Conservation (phyloP, 2,329 filamentous ascomycete species). For the Xylariaceae sp. region DNA sequence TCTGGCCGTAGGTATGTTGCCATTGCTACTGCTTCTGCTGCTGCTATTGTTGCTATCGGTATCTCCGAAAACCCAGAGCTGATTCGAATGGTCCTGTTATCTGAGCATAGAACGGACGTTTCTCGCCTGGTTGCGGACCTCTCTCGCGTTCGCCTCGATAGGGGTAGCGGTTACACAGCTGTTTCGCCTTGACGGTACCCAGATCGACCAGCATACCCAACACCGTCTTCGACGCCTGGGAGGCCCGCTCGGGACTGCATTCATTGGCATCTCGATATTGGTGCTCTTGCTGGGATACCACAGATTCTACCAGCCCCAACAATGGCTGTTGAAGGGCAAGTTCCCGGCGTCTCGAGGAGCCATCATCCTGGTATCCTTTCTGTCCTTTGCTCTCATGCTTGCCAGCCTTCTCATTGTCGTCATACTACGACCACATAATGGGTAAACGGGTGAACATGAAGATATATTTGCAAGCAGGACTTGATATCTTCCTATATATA, state of each 20-base stretch:
- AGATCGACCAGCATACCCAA: constrained; percentile 36
- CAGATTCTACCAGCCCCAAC: constrained; percentile 70
- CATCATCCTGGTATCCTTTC: constrained; percentile 61
- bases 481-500: background rate
- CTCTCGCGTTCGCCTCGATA: constrained; percentile 74
- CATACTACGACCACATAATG: constrained; percentile 41
- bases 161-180: constrained; percentile 80
- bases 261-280: constrained; percentile 69
- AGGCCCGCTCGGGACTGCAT: constrained; percentile 70
- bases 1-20: constrained; percentile 62
- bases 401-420: constrained; percentile 55
- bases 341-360: constrained; percentile 75
- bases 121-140: constrained; percentile 78
- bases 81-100: constrained; percentile 10
- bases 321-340: constrained; percentile 74
- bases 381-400: constrained; percentile 60
- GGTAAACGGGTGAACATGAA: background rate
- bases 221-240: constrained; percentile 53
- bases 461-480: background rate
- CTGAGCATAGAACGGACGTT: constrained; percentile 69
- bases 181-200: constrained; percentile 71
- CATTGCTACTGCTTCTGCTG: background rate
- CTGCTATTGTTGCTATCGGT: background rate
- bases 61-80: constrained; percentile 6
- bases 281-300: constrained; percentile 72